A percentile compares a stretch with the other conserved stretches of the same genome.
Evolutionary conservation across 441 rosid genomes (phyloP).

Genomic region (Bruguiera hainesii): DNA sequence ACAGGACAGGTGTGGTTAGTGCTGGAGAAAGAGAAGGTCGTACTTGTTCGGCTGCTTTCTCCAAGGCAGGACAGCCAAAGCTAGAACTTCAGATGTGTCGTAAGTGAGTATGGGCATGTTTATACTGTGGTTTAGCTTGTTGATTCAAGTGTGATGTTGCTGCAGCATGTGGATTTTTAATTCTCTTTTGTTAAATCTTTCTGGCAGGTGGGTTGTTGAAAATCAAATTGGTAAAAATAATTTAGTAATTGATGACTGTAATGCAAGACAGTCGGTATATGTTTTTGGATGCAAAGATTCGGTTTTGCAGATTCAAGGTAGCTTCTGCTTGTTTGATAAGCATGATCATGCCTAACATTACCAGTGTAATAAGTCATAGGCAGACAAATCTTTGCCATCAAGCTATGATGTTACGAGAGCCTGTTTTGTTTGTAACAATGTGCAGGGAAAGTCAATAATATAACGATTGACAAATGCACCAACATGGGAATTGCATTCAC

Average conservation of each 20-base stretch:
- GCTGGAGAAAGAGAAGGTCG: slow-evolving; percentile 46
- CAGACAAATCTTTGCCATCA: not conserved
- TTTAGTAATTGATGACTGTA: slow-evolving; percentile 85
- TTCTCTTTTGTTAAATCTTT: slow-evolving; percentile 14
- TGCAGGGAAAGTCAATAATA: slow-evolving; percentile 95
- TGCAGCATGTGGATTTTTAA: slow-evolving; percentile 7
- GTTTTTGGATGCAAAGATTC: slow-evolving; percentile 97
- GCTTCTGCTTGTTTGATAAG: slow-evolving; percentile 10
- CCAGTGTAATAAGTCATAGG: not conserved
- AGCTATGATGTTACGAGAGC: not conserved
- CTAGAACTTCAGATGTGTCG: slow-evolving; percentile 98
- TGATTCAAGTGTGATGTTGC: slow-evolving; percentile 4
- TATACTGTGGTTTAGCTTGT: slow-evolving; percentile 8
- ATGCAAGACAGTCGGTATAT: slow-evolving; percentile 88
- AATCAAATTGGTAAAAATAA: slow-evolving; percentile 85
- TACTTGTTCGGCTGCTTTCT: slow-evolving; percentile 43
- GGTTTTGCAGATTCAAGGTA: slow-evolving; percentile 91
- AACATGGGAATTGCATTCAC: slow-evolving; percentile 86
- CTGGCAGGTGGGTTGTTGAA: slow-evolving; percentile 88
- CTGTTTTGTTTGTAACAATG: slow-evolving; percentile 21
- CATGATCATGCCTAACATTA: not conserved
- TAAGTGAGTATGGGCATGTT: slow-evolving; percentile 51
- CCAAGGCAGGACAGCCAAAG: slow-evolving; percentile 82
- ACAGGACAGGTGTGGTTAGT: slow-evolving; percentile 73
- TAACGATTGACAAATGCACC: slow-evolving; percentile 91